Base-by-base conservation (phyloP, 805 yeast genomes). In the Yueomyces sp. region DNA sequence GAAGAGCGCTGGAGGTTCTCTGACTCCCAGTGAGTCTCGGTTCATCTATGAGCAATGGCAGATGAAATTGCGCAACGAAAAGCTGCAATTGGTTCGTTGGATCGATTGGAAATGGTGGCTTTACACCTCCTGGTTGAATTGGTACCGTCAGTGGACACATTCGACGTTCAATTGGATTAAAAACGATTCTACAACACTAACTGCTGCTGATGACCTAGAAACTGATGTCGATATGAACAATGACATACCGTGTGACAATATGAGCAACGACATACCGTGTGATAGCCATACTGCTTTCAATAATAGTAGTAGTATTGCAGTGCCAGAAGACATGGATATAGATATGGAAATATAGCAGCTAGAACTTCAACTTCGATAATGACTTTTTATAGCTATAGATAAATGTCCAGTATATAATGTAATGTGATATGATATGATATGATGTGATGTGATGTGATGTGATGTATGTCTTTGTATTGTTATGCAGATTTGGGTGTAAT, bases 11-110 rank as follows among this genome's bases (percentile, higher is more conserved):
- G n/a, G 36, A 39, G 12, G 28, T 40, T 28, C 9, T 26, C 28
- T 31, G 44, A 27, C 9, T 36, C 9, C 7, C 26, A 11, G 32
- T 26, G 37, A 44, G 45, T 36, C 30, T 42, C n/a, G 43, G 45
- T 19, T 34, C 12, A 34, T 34, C n/a, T 34, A 34, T 34, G 37
- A 34, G n/a, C 8, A 34, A 11, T 34, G 37, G 37, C 8, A 34
- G n/a, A 5, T 5, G 5, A 5, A 34, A 9, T 5, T 34, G 8
- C 26, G n/a, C 6, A 47, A 53, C 11, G 55, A 49, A 27, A 41
- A 51, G 7, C 45, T 60, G 45, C 62, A 60, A 38, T 30, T 65
- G 11, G 49, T 62, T 5, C 49, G 44, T 45, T 63, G 65, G 60
- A 44, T 41, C 9, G 53, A 57, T 42, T 47, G 53, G 43, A 39